Evolutionary conservation across 345 rosid genomes (phyloP).

Genomic region (Gossypium bickii): DNA sequence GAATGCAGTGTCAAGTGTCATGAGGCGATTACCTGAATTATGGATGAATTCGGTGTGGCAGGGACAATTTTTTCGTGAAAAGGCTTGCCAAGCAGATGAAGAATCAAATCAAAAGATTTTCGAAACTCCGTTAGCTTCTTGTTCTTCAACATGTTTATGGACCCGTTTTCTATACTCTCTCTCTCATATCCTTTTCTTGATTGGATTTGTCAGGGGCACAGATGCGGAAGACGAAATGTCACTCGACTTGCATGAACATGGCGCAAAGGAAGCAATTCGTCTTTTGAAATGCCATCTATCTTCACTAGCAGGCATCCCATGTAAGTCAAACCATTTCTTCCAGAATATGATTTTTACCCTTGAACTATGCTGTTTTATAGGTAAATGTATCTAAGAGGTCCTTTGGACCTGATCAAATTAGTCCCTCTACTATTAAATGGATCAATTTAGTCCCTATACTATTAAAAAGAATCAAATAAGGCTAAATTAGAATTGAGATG

Average conservation of each 20-base stretch:
- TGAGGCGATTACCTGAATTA: background rate
- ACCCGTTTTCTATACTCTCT: background rate
- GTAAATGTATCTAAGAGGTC: too few relatives aligned
- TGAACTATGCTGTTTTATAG: background rate
- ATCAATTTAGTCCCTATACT: too few relatives aligned
- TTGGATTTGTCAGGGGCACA: slow-evolving; percentile 20
- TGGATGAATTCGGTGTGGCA: slow-evolving; percentile 28
- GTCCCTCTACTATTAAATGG: too few relatives aligned
- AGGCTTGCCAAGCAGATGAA: slow-evolving; percentile 53
- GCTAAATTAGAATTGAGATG: too few relatives aligned
- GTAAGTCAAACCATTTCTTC: slow-evolving; percentile 30
- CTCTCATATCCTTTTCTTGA: background rate
- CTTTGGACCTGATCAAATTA: too few relatives aligned
- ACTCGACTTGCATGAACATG: slow-evolving; percentile 40
- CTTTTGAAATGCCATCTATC: slow-evolving; percentile 45
- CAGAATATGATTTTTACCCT: slow-evolving; percentile 6
- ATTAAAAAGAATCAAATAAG: too few relatives aligned
- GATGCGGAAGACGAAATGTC: slow-evolving; percentile 25
- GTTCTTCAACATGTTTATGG: background rate
- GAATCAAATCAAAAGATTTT: slow-evolving; percentile 46
- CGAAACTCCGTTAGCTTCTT: slow-evolving; percentile 39
- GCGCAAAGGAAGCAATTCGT: slow-evolving; percentile 39
- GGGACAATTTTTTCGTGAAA: slow-evolving; percentile 43
- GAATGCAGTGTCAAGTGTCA: background rate
- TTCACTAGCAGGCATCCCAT: slow-evolving; percentile 44